These are phyloP conservation scores for Cordyceps tenuipes DNA, from an alignment of 2,329 filamentous ascomycete species.

Conservation along the genomic window DNA sequence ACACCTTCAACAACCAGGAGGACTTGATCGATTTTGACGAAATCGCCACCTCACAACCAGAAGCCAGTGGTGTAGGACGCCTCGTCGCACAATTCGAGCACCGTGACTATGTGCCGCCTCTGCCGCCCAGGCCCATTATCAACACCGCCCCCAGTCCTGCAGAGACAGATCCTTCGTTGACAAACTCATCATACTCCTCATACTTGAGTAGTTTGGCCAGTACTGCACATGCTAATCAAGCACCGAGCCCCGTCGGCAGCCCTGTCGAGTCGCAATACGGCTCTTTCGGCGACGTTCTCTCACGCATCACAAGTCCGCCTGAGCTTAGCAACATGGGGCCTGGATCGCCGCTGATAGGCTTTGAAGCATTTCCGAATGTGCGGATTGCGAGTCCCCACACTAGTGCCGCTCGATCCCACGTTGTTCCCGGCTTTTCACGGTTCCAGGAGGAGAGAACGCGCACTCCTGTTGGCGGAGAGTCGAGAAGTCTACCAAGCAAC, in stretches of 20 bases:
- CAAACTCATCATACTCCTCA: slow-evolving; percentile 21
- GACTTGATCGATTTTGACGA: slow-evolving; percentile 16
- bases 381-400: slow-evolving; percentile 21
- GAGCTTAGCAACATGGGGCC: slow-evolving; percentile 21
- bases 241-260: slow-evolving; percentile 25
- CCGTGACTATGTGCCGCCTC: slow-evolving; percentile 27
- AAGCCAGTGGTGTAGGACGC: slow-evolving; percentile 25
- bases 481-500: neutral
- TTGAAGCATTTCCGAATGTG: slow-evolving; percentile 25
- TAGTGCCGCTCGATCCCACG: slow-evolving; percentile 13
- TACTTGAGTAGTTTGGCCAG: slow-evolving; percentile 24
- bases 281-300: slow-evolving; percentile 20
- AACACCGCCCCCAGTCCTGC: slow-evolving; percentile 21
- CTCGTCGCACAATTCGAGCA: slow-evolving; percentile 35
- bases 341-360: slow-evolving; percentile 22
- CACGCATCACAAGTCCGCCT: slow-evolving; percentile 25
- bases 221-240: slow-evolving; percentile 19
- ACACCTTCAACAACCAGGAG: slow-evolving; percentile 8
- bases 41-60: slow-evolving; percentile 8
- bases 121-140: slow-evolving; percentile 26
- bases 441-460: neutral
- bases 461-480: neutral
- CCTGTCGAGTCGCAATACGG: slow-evolving; percentile 26
- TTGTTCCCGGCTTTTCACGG: slow-evolving; percentile 8
- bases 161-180: slow-evolving; percentile 18